Base-by-base conservation (phyloP, 768 basidiomycete species). In the Trametes cingulata region DNA sequence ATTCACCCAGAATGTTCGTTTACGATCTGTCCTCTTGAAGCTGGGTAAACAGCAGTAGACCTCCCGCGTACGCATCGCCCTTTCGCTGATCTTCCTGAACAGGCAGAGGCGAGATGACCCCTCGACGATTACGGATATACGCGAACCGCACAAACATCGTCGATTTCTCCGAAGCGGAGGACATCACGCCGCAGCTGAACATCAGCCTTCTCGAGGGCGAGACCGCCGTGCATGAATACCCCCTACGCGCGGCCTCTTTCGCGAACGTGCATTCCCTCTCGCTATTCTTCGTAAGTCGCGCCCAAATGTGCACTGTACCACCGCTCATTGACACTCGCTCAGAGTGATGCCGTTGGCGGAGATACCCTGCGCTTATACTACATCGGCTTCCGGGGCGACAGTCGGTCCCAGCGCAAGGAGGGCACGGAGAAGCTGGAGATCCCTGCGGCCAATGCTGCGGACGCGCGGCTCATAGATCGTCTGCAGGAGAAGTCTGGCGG, bases 311-410 rank as follows among this genome's bases (percentile, higher is more conserved):
- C 37, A 37, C 27, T n/a, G 49, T 43, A 51, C 19, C 41, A 10
- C 41, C 42, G n/a, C 46, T 39, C 4, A 42, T 36, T 1, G 17
- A 53, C 40, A 46, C 47, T 47, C 14, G 49, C 45, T 25, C 62
- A 91, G 90, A 84, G 83, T 54, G 84, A 91, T 41, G 77, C 90
- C 2, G 78, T 78, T 4, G 90, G 88, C 6, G 87, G 80, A 25
- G 87, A 90, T 7, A 63, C 74, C 17, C 83, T 88, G 3, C 76
- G 88, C 24, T 72, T 94, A 37, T 95, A 88, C 69, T 95, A 86
- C 67, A 68, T 94, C 42, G 92, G 92, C 19, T 95, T 95, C 78
- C 89, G 85, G 70, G 93, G 92, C 41, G 88, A 91, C 63, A 76
- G 79, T 47, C 76, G 79, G 53, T 77, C 78, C 17, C 71, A 73